phyloP scores from a whole-genome alignment of 2,329 filamentous ascomycete genomes.

The Botrytis tulipae region DNA sequence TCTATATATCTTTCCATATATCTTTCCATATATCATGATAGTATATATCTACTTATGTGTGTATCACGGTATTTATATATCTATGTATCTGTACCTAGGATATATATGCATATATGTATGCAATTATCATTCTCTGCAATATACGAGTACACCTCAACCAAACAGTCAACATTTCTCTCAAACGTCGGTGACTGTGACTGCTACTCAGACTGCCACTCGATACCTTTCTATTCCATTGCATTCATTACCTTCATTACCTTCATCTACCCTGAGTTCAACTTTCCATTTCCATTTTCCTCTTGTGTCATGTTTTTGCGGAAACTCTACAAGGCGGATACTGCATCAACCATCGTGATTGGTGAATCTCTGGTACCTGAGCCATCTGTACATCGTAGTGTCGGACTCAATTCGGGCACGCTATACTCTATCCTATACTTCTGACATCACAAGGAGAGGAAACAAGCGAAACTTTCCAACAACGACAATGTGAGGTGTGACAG shows the following conservation, averaged over 20 bases:
- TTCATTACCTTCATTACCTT: too few species aligned
- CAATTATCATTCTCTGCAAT: background rate
- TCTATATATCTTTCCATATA: background rate
- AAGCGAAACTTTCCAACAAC: background rate
- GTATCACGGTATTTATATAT: background rate
- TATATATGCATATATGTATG: background rate
- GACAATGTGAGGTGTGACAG: background rate
- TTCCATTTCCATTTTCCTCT: background rate
- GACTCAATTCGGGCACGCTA: constrained; percentile 19
- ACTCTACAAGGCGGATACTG: background rate
- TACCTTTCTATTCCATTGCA: background rate
- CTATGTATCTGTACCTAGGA: too few species aligned
- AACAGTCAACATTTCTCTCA: background rate
- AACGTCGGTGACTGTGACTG: too few species aligned
- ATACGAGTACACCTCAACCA: background rate
- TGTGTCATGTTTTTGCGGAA: background rate
- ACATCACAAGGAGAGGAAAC: constrained; percentile 8
- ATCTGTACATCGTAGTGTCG: constrained; percentile 1
- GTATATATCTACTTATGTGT: background rate
- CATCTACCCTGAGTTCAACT: background rate
- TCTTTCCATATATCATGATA: background rate
- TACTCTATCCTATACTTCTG: background rate
- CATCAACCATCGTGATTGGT: background rate
- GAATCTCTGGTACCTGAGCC: background rate
- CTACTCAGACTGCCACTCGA: background rate